Evolutionary conservation across 2,329 filamentous ascomycete genomes (phyloP), one percentile per base, ranked within the genome.

Genomic region (Endoconidiophora polonica): DNA sequence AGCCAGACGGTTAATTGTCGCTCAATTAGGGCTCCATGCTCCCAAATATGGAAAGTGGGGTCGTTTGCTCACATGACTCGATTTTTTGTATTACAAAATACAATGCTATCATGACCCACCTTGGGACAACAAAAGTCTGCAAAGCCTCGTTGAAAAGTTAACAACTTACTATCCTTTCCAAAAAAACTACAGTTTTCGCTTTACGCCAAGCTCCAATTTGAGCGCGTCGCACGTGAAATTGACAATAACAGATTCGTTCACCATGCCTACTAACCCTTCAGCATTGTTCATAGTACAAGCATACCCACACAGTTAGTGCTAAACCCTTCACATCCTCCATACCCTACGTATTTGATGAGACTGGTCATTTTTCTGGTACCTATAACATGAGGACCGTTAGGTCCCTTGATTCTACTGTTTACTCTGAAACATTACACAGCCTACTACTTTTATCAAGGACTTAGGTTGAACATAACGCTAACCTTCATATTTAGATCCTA

Each of bases 301-400:
- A 20, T n/a, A 4, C 4, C 22, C 18, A n/a, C 26, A 24, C 5
- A 47, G 51, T 53, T 46, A 47, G 51, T 53, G 36, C 9, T 24
- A 40, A 14, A 22, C 26, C n/a, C 23, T 36, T 23, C 23, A 23
- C 10, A 55, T 41, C 49, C 20, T 20, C 4, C 39, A 24, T 16
- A 36, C 40, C 39, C 22, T 24, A 54, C 58, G 63, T 59, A 60
- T 58, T 75, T 86, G 84, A 90, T 88, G 84, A 90, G 74, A 78
- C 61, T 66, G 46, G 47, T 41, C 48, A 53, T 48, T 72, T 68
- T 88, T 93, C 85, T 94, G 86, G 86, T 87, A 94, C 86, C 87
- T 94, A 87, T 94, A 91, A 86, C 86, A 77, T 85, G 81, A 91
- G 79, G 72, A 46, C 48, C 47, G 48, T 50, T 53, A 53, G 44